A percentile compares a stretch with the other conserved stretches of the same genome.
These are phyloP conservation scores for Chrysanthemum lavandulifolium DNA, from an alignment of 129 eudicot genomes.

Conservation along the genomic window DNA sequence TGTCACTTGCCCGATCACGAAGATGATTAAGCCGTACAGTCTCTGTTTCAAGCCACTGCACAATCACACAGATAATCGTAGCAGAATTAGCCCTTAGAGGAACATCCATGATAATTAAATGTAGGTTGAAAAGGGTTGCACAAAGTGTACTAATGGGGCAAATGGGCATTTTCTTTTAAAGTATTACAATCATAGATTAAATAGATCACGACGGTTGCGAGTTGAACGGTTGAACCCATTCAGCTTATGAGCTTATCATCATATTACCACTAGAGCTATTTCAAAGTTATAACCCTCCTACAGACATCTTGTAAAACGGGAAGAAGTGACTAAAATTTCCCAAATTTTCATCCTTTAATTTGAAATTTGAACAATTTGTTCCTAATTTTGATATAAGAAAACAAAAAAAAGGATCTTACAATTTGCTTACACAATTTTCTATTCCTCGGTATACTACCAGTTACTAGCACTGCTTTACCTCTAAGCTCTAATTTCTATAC, in stretches of 20 bases:
- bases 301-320: too few species aligned
- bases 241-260: not conserved
- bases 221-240: too few species aligned
- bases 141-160: not conserved
- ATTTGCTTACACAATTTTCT: too few species aligned
- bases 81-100: constrained; percentile 7
- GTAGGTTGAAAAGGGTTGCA: too few species aligned
- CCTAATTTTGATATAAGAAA: too few species aligned
- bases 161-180: not conserved
- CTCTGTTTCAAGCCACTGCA: constrained; percentile 98
- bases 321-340: not conserved
- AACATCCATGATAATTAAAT: too few species aligned
- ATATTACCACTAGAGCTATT: not conserved
- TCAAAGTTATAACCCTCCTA: not conserved
- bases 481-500: too few species aligned
- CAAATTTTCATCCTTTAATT: not conserved
- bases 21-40: constrained; percentile 79
- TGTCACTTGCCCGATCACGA: constrained; percentile 96
- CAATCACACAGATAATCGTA: not conserved
- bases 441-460: too few species aligned
- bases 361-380: not conserved
- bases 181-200: not conserved
- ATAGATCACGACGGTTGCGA: not conserved
- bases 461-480: too few species aligned
- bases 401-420: too few species aligned